Base-by-base conservation (phyloP, 179 eudicot genomes). In the Carnegiea gigantea region DNA sequence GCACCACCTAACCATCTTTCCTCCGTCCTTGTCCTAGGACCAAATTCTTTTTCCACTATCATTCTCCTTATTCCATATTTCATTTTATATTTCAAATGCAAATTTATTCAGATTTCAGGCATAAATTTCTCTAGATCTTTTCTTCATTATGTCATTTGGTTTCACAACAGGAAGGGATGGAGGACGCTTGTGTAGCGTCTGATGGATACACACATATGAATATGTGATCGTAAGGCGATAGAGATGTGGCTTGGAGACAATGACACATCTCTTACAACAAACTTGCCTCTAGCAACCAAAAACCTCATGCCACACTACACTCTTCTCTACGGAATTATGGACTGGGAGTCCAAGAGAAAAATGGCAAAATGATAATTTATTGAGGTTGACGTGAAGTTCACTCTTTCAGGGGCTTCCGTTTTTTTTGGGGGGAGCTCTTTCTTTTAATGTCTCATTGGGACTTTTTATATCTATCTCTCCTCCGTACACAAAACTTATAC, bases 141-240 rank as follows among this genome's bases (percentile, higher is more conserved):
- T 18, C 62, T 20, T 54, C 2, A 18, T 54, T 15, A 54, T 70
- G 51, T 20, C 17, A 6, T 30, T 30, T 70, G 76, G 51, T 75
- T 49, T 48, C 77, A 20, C 77, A 83, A 70, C 91, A 95, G 97
- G 92, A 87, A 43, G 89, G 94, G 77, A 95, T 95, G 98, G 87
- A 84, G n/a, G 99, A 95, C 75, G 97, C 98, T 40, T 91, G 92
- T 76, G 98, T 94, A 79, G 97, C 99, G 77, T 88, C 94, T 40
- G 98, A 95, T 78, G 98, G 98, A 49, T 93, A 92, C 85, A 91
- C 98, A n/a, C n/a, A n/a, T n/a, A n/a, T n/a, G n/a, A n/a, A n/a
- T n/a, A 0, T 95, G 93, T 46, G 98, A 94, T 33, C 89, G 97
- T 2, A 88, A 73, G 75, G 98, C 97, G 0, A 90, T 94, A 33